Percentiles rank a stretch among this genome's conserved stretches.
Evolutionary conservation across 2,329 filamentous ascomycete species (phyloP).

Genomic region (Monosporascus sp.): DNA sequence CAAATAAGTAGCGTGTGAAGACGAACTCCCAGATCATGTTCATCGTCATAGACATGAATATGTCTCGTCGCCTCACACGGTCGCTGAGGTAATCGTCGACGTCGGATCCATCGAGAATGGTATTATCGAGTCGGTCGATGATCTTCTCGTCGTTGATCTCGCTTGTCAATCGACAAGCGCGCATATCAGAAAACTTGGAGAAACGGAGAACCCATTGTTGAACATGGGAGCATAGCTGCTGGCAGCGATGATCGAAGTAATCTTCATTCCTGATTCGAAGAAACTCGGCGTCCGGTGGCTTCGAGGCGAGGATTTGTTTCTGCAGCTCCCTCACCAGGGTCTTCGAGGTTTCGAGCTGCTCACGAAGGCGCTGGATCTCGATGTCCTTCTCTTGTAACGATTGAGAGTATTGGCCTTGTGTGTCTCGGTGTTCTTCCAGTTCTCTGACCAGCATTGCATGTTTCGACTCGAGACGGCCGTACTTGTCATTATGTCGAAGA

Average conservation of each 20-base stretch:
- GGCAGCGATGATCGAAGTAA: slow-evolving; percentile 90
- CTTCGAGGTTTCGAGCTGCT: slow-evolving; percentile 70
- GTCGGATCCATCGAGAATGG: slow-evolving; percentile 88
- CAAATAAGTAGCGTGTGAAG: slow-evolving; percentile 95
- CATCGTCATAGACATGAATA: slow-evolving; percentile 99
- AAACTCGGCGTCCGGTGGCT: slow-evolving; percentile 64
- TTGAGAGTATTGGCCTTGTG: slow-evolving; percentile 57
- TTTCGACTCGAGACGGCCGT: slow-evolving; percentile 61
- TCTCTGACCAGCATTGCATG: slow-evolving; percentile 62
- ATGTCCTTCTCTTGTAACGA: slow-evolving; percentile 76
- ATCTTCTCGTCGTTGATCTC: slow-evolving; percentile 90
- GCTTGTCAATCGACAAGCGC: slow-evolving; percentile 73
- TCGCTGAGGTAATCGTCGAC: slow-evolving; percentile 85
- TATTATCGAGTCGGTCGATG: slow-evolving; percentile 89
- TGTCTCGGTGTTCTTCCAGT: slow-evolving; percentile 60
- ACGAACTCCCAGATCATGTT: slow-evolving; percentile 99
- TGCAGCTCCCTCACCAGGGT: slow-evolving; percentile 55
- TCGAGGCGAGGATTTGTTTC: slow-evolving; percentile 51
- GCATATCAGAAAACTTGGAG: slow-evolving; percentile 94
- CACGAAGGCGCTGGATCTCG: slow-evolving; percentile 73
- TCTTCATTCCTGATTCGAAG: slow-evolving; percentile 81
- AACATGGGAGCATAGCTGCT: slow-evolving; percentile 90
- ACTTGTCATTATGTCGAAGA: slow-evolving; percentile 68
- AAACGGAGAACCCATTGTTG: slow-evolving; percentile 98
- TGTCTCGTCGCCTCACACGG: slow-evolving; percentile 80